Evolutionary conservation across 768 basidiomycete genomes (phyloP).

Genomic region (Rhizopogon sp.): DNA sequence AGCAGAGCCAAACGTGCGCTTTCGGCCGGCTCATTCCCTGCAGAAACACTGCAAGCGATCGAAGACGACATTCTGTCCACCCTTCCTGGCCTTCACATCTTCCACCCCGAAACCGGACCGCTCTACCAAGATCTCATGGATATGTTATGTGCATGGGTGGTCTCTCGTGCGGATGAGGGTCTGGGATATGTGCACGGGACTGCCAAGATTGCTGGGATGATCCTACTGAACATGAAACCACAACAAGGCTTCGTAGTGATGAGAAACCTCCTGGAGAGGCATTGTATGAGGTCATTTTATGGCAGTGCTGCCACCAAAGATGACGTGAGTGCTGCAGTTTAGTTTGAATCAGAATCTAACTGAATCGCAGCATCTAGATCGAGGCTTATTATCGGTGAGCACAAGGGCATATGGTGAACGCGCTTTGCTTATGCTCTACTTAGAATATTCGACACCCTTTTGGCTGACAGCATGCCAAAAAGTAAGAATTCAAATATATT

Average conservation of each 20-base stretch:
- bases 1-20: constrained; percentile 72
- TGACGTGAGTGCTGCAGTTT: constrained; percentile 54
- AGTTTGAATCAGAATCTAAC: constrained; percentile 19
- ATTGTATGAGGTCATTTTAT: constrained; percentile 83
- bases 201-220: constrained; percentile 80
- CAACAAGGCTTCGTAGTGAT: constrained; percentile 76
- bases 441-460: constrained; percentile 88
- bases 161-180: constrained; percentile 78
- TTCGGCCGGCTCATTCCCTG: constrained; percentile 60
- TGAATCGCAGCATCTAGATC: constrained; percentile 44
- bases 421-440: background rate
- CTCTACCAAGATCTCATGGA: constrained; percentile 80
- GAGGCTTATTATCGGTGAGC: constrained; percentile 86
- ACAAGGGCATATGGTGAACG: background rate
- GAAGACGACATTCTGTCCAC: constrained; percentile 74
- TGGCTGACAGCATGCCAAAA: constrained; percentile 93
- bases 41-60: constrained; percentile 53
- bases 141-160: constrained; percentile 84
- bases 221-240: constrained; percentile 75
- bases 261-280: constrained; percentile 81
- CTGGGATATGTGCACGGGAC: constrained; percentile 67
- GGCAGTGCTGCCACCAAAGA: constrained; percentile 65
- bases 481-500: constrained; percentile 40
- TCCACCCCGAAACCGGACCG: constrained; percentile 71
- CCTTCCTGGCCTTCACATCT: constrained; percentile 75